Evolutionary conservation across 352 stramenopile species (phyloP), one percentile per base, ranked within the genome.

Genomic region (Globisporangium paddicum): DNA sequence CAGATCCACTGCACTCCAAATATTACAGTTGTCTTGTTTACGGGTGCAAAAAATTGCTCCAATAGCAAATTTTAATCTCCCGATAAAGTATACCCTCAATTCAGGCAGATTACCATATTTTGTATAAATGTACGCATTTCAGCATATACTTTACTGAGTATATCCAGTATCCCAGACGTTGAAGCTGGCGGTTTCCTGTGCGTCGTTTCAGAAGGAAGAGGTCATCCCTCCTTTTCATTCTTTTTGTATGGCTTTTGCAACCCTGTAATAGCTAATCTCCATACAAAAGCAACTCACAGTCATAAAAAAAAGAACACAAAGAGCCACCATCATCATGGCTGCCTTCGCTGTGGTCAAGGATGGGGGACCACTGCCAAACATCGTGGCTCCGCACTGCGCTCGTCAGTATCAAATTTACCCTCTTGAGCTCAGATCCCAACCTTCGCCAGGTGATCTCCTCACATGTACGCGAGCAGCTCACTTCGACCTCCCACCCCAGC

Each of bases 331-430:
- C 9, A 21, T 42, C 28, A 7, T 32, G 37, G 37, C 37, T 42
- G 37, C 37, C 32, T 38, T 38, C 8, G 28, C 28, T 32, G 3
- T 38, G 34, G 34, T 16, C 0, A 16, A 42, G 37, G 37, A 42
- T 42, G 37, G 37, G 14, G 37, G 37, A 42, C 37, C 37, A 11
- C 5, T 8, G 18, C 37, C 14, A 42, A 6, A 42, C 34, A 38
- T 38, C 16, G 34, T 38, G 18, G 37, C 14, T 42, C 37, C 37
- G 14, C 13, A 19, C n/a, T 16, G 19, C 25, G 34, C 34, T 40
- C 18, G 49, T 57, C 50, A 57, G 50, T 47, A 10, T 57, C 50
- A 34, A 57, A 57, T 47, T 57, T 57, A 44, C 50, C 50, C 14
- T 13, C 50, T 57, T 32, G 35, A 57, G 50, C 50, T 37, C 50